A percentile compares a stretch with the other conserved stretches of the same genome.
These are phyloP conservation scores for Termitomyces sp. DNA, from an alignment of 768 basidiomycete species.

Conservation along the genomic window DNA sequence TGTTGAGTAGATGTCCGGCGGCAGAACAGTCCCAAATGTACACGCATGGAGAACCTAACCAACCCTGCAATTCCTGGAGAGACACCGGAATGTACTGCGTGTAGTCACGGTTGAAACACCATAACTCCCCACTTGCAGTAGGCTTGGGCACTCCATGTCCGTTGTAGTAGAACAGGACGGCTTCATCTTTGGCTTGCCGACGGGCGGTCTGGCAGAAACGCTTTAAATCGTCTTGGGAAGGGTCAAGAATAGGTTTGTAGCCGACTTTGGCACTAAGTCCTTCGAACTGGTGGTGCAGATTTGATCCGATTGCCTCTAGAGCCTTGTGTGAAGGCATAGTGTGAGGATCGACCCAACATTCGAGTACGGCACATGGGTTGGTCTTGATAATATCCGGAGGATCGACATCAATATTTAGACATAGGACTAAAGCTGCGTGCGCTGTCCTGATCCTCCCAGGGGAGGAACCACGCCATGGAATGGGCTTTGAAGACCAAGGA, in stretches of 20 bases:
- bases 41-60: conserved; percentile 92
- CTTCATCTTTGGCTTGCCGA: conserved; percentile 88
- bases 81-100: conserved; percentile 99
- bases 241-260: conserved; percentile 94
- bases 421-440: conserved; percentile 83
- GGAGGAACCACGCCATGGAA: conserved; percentile 75
- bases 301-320: conserved; percentile 87
- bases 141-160: conserved; percentile 98
- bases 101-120: conserved; percentile 97
- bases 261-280: conserved; percentile 90
- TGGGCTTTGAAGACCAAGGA: conserved; percentile 57
- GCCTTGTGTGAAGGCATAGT: conserved; percentile 91
- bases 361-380: conserved; percentile 88
- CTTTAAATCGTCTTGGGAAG: conserved; percentile 89
- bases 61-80: conserved; percentile 86
- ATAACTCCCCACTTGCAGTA: conserved; percentile 91
- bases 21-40: conserved; percentile 99
- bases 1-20: conserved; percentile 89
- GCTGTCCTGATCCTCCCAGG: conserved; percentile 89
- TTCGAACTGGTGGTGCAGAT: conserved; percentile 94
- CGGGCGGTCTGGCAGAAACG: conserved; percentile 80
- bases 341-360: conserved; percentile 97
- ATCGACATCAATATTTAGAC: conserved; percentile 95
- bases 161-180: conserved; percentile 95
- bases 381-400: conserved; percentile 98